These are phyloP conservation scores for Puccinia novopanici DNA, from an alignment of 1,284 basidiomycete genomes.

Conservation along the genomic window DNA sequence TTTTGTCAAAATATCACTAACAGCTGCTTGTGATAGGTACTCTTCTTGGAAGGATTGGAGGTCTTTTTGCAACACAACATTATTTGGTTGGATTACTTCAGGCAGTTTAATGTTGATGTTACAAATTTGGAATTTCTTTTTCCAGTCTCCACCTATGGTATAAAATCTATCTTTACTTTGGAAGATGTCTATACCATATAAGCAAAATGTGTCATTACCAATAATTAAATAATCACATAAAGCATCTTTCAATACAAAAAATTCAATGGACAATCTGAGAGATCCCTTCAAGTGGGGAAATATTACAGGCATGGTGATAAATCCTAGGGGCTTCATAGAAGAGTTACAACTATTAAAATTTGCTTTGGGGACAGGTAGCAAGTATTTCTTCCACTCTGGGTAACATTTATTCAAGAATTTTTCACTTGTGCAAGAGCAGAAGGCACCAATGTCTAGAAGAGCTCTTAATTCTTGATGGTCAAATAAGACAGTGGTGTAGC, in stretches of 20 bases:
- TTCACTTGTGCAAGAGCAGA: too few relatives aligned
- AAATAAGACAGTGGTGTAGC: too few relatives aligned
- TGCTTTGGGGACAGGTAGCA: background rate
- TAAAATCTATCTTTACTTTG: too few relatives aligned
- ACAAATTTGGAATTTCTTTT: slow-evolving; percentile 19
- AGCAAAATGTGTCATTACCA: too few relatives aligned
- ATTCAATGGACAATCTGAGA: background rate
- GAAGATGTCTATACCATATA: too few relatives aligned
- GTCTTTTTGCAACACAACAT: background rate
- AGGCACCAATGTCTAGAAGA: too few relatives aligned
- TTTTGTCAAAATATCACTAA: background rate
- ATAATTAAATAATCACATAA: too few relatives aligned
- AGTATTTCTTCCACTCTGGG: too few relatives aligned
- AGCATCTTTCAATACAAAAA: too few relatives aligned
- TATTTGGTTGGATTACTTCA: background rate
- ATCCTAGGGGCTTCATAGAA: background rate
- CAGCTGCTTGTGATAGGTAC: slow-evolving; percentile 5
- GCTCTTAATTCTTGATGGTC: too few relatives aligned
- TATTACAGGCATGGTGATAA: background rate
- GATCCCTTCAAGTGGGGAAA: slow-evolving; percentile 25
- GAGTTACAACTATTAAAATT: slow-evolving; percentile 26
- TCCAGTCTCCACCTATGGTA: too few relatives aligned
- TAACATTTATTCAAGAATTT: too few relatives aligned
- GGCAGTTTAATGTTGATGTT: background rate
- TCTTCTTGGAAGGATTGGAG: background rate